phyloP scores from a whole-genome alignment of 805 yeast genomes.

The Teunomyces barrocoloradensis region DNA sequence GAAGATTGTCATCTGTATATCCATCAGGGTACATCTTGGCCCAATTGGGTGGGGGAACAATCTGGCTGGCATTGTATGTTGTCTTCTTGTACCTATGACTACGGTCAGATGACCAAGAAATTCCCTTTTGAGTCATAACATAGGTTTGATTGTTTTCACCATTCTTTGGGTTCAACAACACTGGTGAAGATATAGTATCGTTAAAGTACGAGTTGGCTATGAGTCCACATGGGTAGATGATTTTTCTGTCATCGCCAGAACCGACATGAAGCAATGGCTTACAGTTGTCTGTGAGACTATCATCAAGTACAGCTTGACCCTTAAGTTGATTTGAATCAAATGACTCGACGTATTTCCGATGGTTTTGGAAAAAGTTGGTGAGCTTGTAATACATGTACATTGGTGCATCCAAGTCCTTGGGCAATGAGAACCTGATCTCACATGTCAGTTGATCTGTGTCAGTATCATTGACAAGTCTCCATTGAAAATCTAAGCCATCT shows the following conservation, averaged over 20 bases:
- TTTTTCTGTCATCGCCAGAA: constrained; percentile 39
- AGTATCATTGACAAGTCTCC: constrained; percentile 50
- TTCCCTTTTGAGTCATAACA: constrained; percentile 52
- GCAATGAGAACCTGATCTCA: constrained; percentile 66
- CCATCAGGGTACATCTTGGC: constrained; percentile 75
- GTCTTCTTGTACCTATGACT: constrained; percentile 68
- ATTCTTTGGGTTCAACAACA: constrained; percentile 41
- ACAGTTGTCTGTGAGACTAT: constrained; percentile 44
- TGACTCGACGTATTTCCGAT: constrained; percentile 87
- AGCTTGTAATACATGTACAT: constrained; percentile 77
- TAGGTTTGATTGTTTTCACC: constrained; percentile 44
- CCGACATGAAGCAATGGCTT: constrained; percentile 39
- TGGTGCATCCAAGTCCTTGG: constrained; percentile 67
- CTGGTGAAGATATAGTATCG: constrained; percentile 69
- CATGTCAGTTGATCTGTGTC: constrained; percentile 47
- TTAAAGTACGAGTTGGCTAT: constrained; percentile 92
- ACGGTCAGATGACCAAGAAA: constrained; percentile 84
- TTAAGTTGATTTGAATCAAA: constrained; percentile 76
- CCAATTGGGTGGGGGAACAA: constrained; percentile 97
- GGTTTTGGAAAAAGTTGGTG: constrained; percentile 92
- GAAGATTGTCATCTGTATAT: constrained; percentile 77
- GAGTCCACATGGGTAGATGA: constrained; percentile 87
- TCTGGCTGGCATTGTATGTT: constrained; percentile 58
- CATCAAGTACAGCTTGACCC: constrained; percentile 64
- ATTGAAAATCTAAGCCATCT: constrained; percentile 50